Evolutionary conservation across 2,329 filamentous ascomycete genomes (phyloP).

Genomic region (Colletotrichum higginsianum): DNA sequence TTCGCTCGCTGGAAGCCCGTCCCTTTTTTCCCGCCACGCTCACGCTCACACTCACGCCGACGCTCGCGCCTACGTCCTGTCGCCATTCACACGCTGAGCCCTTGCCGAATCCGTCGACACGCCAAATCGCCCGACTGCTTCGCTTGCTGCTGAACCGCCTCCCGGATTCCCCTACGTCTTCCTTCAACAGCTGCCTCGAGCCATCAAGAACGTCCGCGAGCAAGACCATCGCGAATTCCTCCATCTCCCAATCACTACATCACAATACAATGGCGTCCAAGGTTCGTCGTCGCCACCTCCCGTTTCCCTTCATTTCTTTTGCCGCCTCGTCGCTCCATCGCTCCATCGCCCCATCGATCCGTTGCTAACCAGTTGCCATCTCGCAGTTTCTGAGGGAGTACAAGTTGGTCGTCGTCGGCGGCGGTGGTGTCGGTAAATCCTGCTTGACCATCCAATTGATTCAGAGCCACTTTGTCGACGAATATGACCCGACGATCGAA

Average conservation of each 20-base stretch:
- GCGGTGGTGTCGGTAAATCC: slow-evolving; percentile 98
- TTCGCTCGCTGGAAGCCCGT: slow-evolving; percentile 37
- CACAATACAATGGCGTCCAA: slow-evolving; percentile 57
- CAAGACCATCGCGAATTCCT: slow-evolving; percentile 4
- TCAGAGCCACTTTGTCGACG: slow-evolving; percentile 97
- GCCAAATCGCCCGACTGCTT: neutral
- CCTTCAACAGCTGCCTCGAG: slow-evolving; percentile 18
- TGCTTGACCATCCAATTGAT: slow-evolving; percentile 98
- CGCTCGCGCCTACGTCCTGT: slow-evolving; percentile 9
- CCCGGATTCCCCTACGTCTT: slow-evolving; percentile 25
- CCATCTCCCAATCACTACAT: slow-evolving; percentile 23
- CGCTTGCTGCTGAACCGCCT: slow-evolving; percentile 21
- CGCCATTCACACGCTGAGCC: slow-evolving; percentile 15
- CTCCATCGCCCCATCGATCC: neutral
- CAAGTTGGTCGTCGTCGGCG: slow-evolving; percentile 96
- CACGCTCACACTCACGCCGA: slow-evolving; percentile 1
- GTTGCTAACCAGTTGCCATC: slow-evolving; percentile 43
- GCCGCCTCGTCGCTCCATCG: slow-evolving; percentile 12
- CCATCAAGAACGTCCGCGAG: slow-evolving; percentile 35
- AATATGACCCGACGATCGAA: slow-evolving; percentile 99
- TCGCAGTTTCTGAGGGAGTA: slow-evolving; percentile 88
- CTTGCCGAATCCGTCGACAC: slow-evolving; percentile 24
- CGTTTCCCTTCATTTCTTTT: neutral
- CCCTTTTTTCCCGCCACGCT: slow-evolving; percentile 7
- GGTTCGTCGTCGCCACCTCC: slow-evolving; percentile 46